Evolutionary conservation across 2,329 filamentous ascomycete species (phyloP), one percentile per base, ranked within the genome.

Genomic region (Seiridium cupressi): DNA sequence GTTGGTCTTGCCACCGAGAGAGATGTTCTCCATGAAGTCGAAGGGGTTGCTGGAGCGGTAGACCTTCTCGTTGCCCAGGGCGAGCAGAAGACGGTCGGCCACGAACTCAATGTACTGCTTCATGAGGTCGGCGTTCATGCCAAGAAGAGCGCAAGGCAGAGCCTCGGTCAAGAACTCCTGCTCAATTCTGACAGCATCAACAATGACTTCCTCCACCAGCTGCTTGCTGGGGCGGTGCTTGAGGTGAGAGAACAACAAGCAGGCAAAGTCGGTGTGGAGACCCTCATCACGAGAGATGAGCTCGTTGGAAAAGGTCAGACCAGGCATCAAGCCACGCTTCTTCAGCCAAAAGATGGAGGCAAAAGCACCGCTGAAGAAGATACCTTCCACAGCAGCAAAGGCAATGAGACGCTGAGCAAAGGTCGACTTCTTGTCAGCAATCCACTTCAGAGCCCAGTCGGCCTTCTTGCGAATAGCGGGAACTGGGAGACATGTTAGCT

Each of bases 1-100:
- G 88, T 99, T 99, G 76, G 95, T 99, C 91, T 99, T 99, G 79
- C 95, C 95, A 57, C 93, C 92, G 9, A 99, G 86, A 31, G 95
- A 98, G 79, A 99, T 99, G 81, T 97, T 97, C 86, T 99, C 95
- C 95, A 99, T 99, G 79, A 99, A 99, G 84, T 99, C 95, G 76
- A 99, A 99, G 75, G 95, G 95, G 82, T 99, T 99, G 76, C 89
- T 86, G 34, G 90, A 83, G 74, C 95, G 91, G 87, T 96, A 99
- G 71, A 91, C 84, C 85, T 97, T 98, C 70, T 91, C 86, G 79
- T 97, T 97, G 72, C 95, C 95, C 51, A 99, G 90, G 38, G 95
- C 89, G 61, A 98, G 83, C 42, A 99, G 87, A 42, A 99, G 89
- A 70, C 95, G 91, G 77, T 99, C 95, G 65, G 95, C 95, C 54